Percentiles rank a stretch among this genome's conserved stretches.
phyloP scores from a whole-genome alignment of 1,284 basidiomycete genomes.

The Flammula alnicola region DNA sequence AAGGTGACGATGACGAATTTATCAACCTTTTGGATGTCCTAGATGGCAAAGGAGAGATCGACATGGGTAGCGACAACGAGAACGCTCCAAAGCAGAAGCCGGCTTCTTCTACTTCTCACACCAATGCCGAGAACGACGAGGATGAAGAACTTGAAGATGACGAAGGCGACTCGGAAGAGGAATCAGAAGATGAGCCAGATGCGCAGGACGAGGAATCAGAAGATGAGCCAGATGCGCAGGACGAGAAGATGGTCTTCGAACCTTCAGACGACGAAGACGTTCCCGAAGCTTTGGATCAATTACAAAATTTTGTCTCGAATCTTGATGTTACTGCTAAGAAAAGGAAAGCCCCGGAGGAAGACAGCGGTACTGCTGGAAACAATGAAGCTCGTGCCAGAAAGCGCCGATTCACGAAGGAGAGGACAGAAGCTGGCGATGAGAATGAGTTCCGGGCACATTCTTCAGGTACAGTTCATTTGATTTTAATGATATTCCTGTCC shows the following conservation, averaged over 20 bases:
- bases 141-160: slow-evolving; percentile 23
- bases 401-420: slow-evolving; percentile 69
- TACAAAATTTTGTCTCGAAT: slow-evolving; percentile 74
- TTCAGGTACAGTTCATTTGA: slow-evolving; percentile 43
- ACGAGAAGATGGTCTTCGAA: slow-evolving; percentile 46
- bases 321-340: slow-evolving; percentile 72
- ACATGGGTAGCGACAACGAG: slow-evolving; percentile 42
- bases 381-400: slow-evolving; percentile 46
- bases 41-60: slow-evolving; percentile 61
- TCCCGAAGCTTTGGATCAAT: slow-evolving; percentile 65
- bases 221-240: slow-evolving; percentile 43
- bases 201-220: slow-evolving; percentile 55
- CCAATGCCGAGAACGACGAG: slow-evolving; percentile 1
- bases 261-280: slow-evolving; percentile 64
- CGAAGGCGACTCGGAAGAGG: slow-evolving; percentile 38
- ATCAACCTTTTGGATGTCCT: slow-evolving; percentile 71
- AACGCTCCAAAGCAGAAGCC: slow-evolving; percentile 17
- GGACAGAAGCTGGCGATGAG: slow-evolving; percentile 76
- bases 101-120: slow-evolving; percentile 4
- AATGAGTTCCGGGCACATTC: slow-evolving; percentile 68
- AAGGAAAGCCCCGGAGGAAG: slow-evolving; percentile 62
- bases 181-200: slow-evolving; percentile 53
- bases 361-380: slow-evolving; percentile 28
- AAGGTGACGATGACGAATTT: slow-evolving; percentile 62
- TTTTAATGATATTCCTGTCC: slow-evolving; percentile 2